Evolutionary conservation across 2,329 filamentous ascomycete species (phyloP), one percentile per base, ranked within the genome.

Genomic region (Didymella glomerata): DNA sequence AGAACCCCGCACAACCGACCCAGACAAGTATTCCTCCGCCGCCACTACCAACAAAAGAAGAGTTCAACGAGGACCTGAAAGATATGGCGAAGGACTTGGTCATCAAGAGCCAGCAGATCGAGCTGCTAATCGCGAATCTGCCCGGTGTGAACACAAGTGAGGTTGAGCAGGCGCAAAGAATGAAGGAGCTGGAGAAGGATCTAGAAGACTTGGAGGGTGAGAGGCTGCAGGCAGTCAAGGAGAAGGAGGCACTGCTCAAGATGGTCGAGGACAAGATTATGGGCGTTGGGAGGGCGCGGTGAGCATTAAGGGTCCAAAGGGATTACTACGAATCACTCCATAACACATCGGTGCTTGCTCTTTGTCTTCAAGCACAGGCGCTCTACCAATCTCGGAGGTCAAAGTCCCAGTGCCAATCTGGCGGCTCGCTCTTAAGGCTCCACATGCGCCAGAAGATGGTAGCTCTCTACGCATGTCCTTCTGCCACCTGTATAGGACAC

Each of bases 41-140:
- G 9, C 54, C 63, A 11, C 65, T 71, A 8, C 57, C 58, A 54
- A 62, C 51, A 0, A 59, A 65, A 53, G 61, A 66, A 10, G 86
- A 90, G 41, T 85, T 86, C 49, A 91, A 85, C 54, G 84, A 85
- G 3, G 86, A 88, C 46, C 85, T 92, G 72, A 82, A 87, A 60
- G 91, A 94, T 75, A 82, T 95, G 52, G 90, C 90, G 36, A 85
- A 86, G 62, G 91, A 94, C 73, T 81, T 95, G 25, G 88, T 94
- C 57, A 76, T 90, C 57, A 92, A 93, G 71, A 89, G 93, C 69
- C 90, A 93, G 78, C 90, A 94, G 79, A 92, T 95, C 62, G 91
- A 95, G 75, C 82, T 86, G 44, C 80, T 95, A 47, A 90, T 94
- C 57, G 89, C 88, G 16, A 86, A 84, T 22, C 82, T 96, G 2